These are phyloP conservation scores for Neonectria neomacrospora DNA, from an alignment of 2,329 filamentous ascomycete genomes.

Conservation along the genomic window DNA sequence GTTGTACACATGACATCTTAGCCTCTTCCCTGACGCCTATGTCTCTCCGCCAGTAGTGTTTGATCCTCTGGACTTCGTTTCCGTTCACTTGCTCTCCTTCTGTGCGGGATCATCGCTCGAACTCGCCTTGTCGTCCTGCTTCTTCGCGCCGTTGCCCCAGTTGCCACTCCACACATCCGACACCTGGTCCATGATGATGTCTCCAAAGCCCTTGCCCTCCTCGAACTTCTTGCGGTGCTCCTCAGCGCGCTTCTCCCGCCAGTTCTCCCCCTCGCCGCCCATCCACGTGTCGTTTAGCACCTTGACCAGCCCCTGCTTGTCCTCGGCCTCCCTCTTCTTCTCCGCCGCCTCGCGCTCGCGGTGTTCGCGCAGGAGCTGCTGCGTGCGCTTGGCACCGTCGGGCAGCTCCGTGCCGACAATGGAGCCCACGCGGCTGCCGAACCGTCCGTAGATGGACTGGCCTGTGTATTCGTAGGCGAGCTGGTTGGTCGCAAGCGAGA, in stretches of 20 bases:
- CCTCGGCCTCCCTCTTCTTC: slow-evolving; percentile 42
- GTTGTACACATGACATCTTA: slow-evolving; percentile 12
- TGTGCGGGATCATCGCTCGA: slow-evolving; percentile 25
- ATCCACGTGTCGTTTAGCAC: slow-evolving; percentile 65
- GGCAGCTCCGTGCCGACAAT: slow-evolving; percentile 66
- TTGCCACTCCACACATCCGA: slow-evolving; percentile 62
- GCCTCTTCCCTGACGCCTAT: neutral
- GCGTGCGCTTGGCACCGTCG: slow-evolving; percentile 63
- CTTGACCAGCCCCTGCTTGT: slow-evolving; percentile 48
- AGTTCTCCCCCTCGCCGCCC: slow-evolving; percentile 65
- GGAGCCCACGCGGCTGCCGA: slow-evolving; percentile 55
- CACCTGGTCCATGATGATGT: slow-evolving; percentile 67
- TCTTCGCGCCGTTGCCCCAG: slow-evolving; percentile 46
- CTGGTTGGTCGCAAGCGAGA: slow-evolving; percentile 65
- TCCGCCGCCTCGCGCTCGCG: slow-evolving; percentile 51
- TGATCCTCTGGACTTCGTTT: neutral
- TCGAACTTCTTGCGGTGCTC: slow-evolving; percentile 64
- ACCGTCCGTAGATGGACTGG: slow-evolving; percentile 61
- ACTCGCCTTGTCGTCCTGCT: slow-evolving; percentile 41
- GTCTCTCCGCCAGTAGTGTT: slow-evolving; percentile 2
- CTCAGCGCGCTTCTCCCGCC: slow-evolving; percentile 63
- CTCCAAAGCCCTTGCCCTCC: slow-evolving; percentile 66
- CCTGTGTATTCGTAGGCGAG: slow-evolving; percentile 68
- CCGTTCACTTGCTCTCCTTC: slow-evolving; percentile 38
- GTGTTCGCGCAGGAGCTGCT: slow-evolving; percentile 60